A percentile compares a stretch with the other conserved stretches of the same genome.
These are phyloP conservation scores for Naematelia encephala DNA, from an alignment of 768 basidiomycete species.

Conservation along the genomic window DNA sequence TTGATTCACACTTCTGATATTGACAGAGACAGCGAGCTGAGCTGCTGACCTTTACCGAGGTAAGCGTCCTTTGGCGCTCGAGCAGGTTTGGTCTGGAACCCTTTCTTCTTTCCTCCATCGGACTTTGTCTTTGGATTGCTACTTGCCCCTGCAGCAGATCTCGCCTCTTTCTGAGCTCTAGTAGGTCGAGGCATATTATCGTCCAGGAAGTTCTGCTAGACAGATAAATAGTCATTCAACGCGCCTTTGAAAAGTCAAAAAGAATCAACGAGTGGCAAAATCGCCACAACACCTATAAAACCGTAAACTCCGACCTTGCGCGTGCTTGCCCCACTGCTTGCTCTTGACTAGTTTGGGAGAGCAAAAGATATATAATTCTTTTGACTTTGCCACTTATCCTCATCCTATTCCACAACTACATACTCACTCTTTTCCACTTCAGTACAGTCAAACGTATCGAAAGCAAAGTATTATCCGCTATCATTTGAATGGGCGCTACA, in stretches of 20 bases:
- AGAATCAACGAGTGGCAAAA: neutral
- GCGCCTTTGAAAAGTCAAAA: neutral
- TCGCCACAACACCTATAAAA: neutral
- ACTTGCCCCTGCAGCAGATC: neutral
- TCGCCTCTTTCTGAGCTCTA: neutral
- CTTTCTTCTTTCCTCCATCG: slow-evolving; percentile 19
- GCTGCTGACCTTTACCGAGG: slow-evolving; percentile 48
- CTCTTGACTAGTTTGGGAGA: no score
- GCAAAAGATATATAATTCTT: no score
- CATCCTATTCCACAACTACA: neutral
- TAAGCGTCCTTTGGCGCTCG: slow-evolving; percentile 50
- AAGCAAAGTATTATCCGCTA: neutral
- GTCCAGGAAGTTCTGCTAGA: no score
- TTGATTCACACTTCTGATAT: no score
- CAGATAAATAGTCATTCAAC: no score
- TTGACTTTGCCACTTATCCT: neutral
- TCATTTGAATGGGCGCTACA: slow-evolving; percentile 50
- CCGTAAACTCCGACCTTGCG: neutral
- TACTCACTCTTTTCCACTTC: slow-evolving; percentile 1
- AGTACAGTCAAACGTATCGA: neutral
- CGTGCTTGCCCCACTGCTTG: neutral
- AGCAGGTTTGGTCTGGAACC: slow-evolving; percentile 49
- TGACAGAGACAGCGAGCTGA: slow-evolving; percentile 1
- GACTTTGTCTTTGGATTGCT: neutral
- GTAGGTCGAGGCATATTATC: slow-evolving; percentile 1